These are phyloP conservation scores for Adansonia madagascariensis DNA, from an alignment of 441 rosid species.

Conservation along the genomic window DNA sequence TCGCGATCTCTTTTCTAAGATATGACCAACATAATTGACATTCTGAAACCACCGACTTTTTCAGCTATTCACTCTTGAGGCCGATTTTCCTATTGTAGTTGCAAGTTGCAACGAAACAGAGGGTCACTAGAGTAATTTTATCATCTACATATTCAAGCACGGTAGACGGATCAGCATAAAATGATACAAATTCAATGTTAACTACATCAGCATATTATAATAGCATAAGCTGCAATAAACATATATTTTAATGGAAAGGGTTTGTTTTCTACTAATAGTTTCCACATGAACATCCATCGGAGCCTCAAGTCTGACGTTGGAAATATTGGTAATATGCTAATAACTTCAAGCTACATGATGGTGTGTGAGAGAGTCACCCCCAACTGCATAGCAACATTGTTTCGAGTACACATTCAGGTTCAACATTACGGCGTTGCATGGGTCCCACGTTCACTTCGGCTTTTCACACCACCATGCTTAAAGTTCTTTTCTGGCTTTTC, in stretches of 20 bases:
- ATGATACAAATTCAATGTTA: conserved; percentile 18
- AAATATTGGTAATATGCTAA: conserved; percentile 5
- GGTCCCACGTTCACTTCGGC: not conserved
- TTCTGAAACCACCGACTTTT: not conserved
- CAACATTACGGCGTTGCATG: not conserved
- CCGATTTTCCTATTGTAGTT: not conserved
- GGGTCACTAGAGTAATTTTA: not conserved
- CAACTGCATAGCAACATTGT: not conserved
- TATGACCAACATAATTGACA: not conserved
- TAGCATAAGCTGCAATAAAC: not conserved
- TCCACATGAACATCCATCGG: not conserved
- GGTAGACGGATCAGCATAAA: not conserved
- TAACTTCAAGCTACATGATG: not conserved
- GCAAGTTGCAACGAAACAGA: not conserved
- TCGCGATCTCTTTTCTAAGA: not conserved
- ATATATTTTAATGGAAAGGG: not conserved
- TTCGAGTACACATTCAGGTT: conserved; percentile 18
- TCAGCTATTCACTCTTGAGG: not conserved
- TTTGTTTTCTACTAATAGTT: conserved; percentile 8
- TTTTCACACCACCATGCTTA: not conserved
- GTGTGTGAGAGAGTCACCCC: not conserved
- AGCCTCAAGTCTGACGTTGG: conserved; percentile 15
- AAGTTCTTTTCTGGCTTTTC: conserved; percentile 6
- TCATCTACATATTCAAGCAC: not conserved
- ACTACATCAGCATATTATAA: not conserved